phyloP scores from a whole-genome alignment of 2,329 filamentous ascomycete species.

The Ceratocystiopsis minuta region DNA sequence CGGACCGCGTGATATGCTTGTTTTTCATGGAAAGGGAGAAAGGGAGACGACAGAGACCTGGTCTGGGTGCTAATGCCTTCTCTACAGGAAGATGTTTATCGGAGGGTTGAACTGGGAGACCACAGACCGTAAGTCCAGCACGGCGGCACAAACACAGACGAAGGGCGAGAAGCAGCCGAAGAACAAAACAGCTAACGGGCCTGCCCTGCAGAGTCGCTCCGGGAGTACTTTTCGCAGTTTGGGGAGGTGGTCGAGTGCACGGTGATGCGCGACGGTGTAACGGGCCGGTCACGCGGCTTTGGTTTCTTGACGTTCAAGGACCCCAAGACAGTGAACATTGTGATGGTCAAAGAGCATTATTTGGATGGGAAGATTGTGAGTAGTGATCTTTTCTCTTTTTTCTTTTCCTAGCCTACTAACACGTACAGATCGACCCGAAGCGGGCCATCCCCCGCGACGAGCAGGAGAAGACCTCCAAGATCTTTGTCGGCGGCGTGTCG shows the following conservation, averaged over 20 bases:
- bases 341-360: slow-evolving; percentile 99
- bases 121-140: slow-evolving; percentile 26
- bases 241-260: slow-evolving; percentile 96
- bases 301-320: slow-evolving; percentile 97
- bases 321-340: slow-evolving; percentile 92
- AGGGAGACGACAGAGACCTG: no score
- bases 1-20: no score
- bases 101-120: slow-evolving; percentile 98
- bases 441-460: slow-evolving; percentile 93
- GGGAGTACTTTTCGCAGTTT: slow-evolving; percentile 94
- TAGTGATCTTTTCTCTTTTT: no score
- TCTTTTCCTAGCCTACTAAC: background rate
- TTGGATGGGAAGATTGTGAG: slow-evolving; percentile 95
- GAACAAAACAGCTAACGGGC: background rate
- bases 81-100: slow-evolving; percentile 91
- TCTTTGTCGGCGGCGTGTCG: slow-evolving; percentile 93
- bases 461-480: slow-evolving; percentile 96
- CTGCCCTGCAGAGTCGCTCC: slow-evolving; percentile 57
- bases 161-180: background rate
- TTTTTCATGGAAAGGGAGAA: no score
- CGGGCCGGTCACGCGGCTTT: slow-evolving; percentile 85
- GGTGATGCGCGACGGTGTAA: slow-evolving; percentile 95
- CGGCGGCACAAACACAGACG: background rate
- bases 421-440: slow-evolving; percentile 78
- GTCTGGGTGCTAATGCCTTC: background rate